Base-by-base conservation (phyloP, 2,329 filamentous ascomycete genomes). In the Meredithiella fracta region DNA sequence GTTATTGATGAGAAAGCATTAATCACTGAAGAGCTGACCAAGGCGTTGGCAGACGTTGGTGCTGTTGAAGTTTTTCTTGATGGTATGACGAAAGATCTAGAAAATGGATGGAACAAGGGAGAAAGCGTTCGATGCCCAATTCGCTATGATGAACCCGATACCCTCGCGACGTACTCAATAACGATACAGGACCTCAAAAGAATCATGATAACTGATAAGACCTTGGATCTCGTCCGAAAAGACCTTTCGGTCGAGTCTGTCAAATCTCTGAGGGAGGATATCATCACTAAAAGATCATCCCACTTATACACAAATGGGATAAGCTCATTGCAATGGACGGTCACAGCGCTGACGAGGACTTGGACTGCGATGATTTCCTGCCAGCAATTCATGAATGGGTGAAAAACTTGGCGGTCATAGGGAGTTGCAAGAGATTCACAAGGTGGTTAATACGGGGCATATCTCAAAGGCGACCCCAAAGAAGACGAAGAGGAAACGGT, bases 361-460 rank as follows among this genome's bases (percentile, higher is more conserved):
- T 80, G 22, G 73, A 74, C 26, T 71, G 80, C 1, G 75, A 77
- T 62, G 75, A 79, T 63, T 86, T 85, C 63, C 81, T 78, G 0
- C 78, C 80, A 0, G 78, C 80, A 0, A 73, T 91, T 22, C 79
- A 85, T 62, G 71, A 68, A 38, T 91, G 86, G 81, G 67, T 90
- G 47, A 75, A 76, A 60, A 78, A 77, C 59, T 72, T 94, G 57
- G 83, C 83, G 1, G 78, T 81, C 25, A 66, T 92, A 56, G 69
- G 61, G 67, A 72, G 37, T 25, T 60, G 11, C 44, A 49, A 49
- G 44, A n/a, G 9, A 2, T 49, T 22, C 20, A 49, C 11, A 26
- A 26, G 5, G 25, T 49, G 5, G n/a, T 20, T 11, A 49, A 23
- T 26, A 20, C 15, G 11, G 23, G 44, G 9, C 44, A n/a, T 2